Evolutionary conservation across 2,329 filamentous ascomycete species (phyloP), one percentile per base, ranked within the genome.

Genomic region (Aspergillus quadricinctus): DNA sequence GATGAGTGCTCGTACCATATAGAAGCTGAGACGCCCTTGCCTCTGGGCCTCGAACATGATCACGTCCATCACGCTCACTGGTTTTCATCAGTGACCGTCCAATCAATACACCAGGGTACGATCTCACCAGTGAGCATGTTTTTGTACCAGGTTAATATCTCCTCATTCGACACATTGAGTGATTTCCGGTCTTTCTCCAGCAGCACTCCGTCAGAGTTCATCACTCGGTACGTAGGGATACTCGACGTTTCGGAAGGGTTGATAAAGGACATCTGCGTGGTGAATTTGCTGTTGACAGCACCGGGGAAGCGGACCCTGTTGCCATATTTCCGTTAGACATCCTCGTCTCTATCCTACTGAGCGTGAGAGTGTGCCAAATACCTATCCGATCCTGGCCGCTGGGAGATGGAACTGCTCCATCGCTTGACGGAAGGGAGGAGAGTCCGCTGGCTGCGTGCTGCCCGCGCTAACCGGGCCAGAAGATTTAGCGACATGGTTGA

Each of bases 21-120:
- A 99, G 76, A 99, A 99, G 73, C 88, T 92, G 55, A 96, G 77
- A 21, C 91, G 85, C n/a, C 92, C 92, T 75, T 99, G 94, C 48
- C 94, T 83, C 75, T 99, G 94, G 0, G 94, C 92, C 69, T 99
- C 94, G 69, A 96, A 97, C 92, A 97, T 97, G 71, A 97, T 89
- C 54, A 96, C 75, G 70, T 99, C 94, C 91, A 99, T 94, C 64
- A 97, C 89, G 55, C 88, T 86, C 55, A 88, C 83, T 81, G 59
- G 21, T 50, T 25, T 27, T n/a, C 3, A 50, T 69, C 52, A 67
- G 62, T 50, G 25, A 35, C 23, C 3, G n/a, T 25, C 43, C 48
- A 11, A 37, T 14, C 2, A 23, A 23, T 43, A 8, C 4, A 8
- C 49, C 19, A 8, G 7, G 3, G 23, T 3, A 4, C 37, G 4